Evolutionary conservation across 257 asterid species (phyloP), one percentile per base, ranked within the genome.

Genomic region (Lycium ferocissimum): DNA sequence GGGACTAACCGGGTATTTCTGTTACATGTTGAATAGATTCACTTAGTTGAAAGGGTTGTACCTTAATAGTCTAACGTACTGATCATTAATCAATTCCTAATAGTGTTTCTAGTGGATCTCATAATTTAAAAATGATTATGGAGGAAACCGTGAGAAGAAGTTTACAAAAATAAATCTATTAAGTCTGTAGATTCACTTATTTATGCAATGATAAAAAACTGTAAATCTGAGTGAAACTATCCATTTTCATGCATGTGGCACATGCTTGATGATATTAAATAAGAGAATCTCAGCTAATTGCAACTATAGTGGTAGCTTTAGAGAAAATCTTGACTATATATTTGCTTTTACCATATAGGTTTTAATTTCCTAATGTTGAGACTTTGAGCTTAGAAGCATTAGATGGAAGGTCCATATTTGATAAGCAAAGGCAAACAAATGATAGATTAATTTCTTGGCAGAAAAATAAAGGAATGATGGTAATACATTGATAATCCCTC

Each of bases 321-420:
- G 81, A 75, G 61, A 73, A 71, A 45, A 73, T 73, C n/a, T 73
- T 47, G 58, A 73, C 59, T 49, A 54, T 49, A 49, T 49, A 43
- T 49, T 7, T 22, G 61, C 62, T 49, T 67, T 70, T 49, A 49
- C 45, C 13, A 49, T 22, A 35, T 26, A 20, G 62, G 49, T 47
- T 22, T 75, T 75, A 20, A 13, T 45, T 49, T 75, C 45, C 3
- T 75, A 75, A 22, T 49, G 81, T 43, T 20, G 18, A 49, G 62
- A 75, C 20, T 45, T 75, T 49, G 45, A 75, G 43, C 81, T 20
- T 9, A 53, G 40, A 49, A 12, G 45, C 49, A 75, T 22, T 49
- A 26, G 49, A 75, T 20, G 62, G 45, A 75, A 75, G 81, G 81
- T 22, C 35, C 38, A 72, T 43, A 72, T 73, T 37, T 73, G 58